phyloP scores from a whole-genome alignment of 2,329 filamentous ascomycete species.

The Gnomoniopsis sp. region DNA sequence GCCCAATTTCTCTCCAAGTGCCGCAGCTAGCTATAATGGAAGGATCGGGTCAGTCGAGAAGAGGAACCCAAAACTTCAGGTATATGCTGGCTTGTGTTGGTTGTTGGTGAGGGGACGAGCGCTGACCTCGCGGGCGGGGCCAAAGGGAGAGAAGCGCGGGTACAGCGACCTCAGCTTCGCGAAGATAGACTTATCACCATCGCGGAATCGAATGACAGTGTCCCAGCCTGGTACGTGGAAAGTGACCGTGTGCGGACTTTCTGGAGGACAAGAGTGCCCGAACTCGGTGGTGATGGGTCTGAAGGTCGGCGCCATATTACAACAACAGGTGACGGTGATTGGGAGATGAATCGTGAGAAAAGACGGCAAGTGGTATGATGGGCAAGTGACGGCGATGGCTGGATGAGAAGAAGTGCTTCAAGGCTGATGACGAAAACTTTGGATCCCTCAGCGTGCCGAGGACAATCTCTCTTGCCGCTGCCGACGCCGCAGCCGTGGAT shows the following conservation, averaged over 20 bases:
- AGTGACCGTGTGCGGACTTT: constrained; percentile 45
- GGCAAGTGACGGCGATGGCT: too few species aligned
- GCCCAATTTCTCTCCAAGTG: constrained; percentile 31
- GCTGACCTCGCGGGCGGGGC: constrained; percentile 31
- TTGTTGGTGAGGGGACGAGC: background rate
- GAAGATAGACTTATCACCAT: constrained; percentile 37
- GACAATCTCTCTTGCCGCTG: too few species aligned
- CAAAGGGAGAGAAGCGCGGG: constrained; percentile 43
- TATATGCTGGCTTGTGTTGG: background rate
- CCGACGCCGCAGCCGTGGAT: too few species aligned
- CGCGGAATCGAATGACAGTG: constrained; percentile 37
- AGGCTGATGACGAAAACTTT: too few species aligned
- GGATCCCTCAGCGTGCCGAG: too few species aligned
- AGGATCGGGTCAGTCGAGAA: background rate
- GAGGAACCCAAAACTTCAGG: background rate
- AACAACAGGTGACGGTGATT: background rate
- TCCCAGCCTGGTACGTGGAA: constrained; percentile 43
- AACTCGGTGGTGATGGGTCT: constrained; percentile 29
- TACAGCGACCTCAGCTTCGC: constrained; percentile 39
- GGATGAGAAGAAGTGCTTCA: too few species aligned
- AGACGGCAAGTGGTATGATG: too few species aligned
- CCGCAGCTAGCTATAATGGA: constrained; percentile 31
- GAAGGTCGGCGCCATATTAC: constrained; percentile 6
- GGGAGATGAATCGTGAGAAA: background rate
- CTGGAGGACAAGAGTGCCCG: constrained; percentile 44